These are phyloP conservation scores for Geosmithia putterillii DNA, from an alignment of 2,329 filamentous ascomycete genomes.

Conservation along the genomic window DNA sequence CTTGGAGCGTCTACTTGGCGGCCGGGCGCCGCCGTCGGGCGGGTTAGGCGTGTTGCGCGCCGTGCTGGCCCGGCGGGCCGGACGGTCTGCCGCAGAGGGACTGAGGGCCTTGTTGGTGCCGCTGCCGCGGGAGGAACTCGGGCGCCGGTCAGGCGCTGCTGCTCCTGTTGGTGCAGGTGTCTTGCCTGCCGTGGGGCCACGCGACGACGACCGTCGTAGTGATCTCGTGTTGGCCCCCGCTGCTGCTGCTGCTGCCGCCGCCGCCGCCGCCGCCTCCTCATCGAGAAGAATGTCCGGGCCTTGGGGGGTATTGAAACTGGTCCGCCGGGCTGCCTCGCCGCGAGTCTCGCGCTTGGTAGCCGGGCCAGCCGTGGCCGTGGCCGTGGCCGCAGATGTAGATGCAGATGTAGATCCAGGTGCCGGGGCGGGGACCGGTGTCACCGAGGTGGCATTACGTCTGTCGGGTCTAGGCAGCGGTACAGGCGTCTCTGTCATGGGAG, in stretches of 20 bases:
- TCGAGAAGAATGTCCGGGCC: no score
- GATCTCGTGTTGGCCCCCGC: no score
- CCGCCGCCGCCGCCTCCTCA: not conserved
- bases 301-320: no score
- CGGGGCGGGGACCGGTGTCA: conserved; percentile 19
- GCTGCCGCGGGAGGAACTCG: conserved; percentile 40
- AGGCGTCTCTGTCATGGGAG: conserved; percentile 19
- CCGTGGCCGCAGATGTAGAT: no score
- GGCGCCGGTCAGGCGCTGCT: conserved; percentile 24
- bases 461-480: conserved; percentile 22
- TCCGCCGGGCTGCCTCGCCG: conserved; percentile 27
- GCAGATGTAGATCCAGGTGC: conserved; percentile 8
- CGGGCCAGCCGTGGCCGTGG: no score
- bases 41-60: conserved; percentile 45
- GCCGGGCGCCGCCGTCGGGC: conserved; percentile 22
- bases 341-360: conserved; percentile 32
- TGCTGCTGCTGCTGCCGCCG: conserved; percentile 21
- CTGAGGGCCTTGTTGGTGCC: conserved; percentile 37
- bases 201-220: conserved; percentile 18
- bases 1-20: conserved; percentile 47
- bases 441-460: conserved; percentile 14
- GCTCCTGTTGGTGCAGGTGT: conserved; percentile 22
- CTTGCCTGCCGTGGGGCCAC: conserved; percentile 18
- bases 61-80: conserved; percentile 43
- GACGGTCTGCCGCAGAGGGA: conserved; percentile 35